Percentiles rank a stretch among this genome's conserved stretches.
These are phyloP conservation scores for Boletus rubroflammeus DNA, from an alignment of 768 basidiomycete genomes.

Conservation along the genomic window DNA sequence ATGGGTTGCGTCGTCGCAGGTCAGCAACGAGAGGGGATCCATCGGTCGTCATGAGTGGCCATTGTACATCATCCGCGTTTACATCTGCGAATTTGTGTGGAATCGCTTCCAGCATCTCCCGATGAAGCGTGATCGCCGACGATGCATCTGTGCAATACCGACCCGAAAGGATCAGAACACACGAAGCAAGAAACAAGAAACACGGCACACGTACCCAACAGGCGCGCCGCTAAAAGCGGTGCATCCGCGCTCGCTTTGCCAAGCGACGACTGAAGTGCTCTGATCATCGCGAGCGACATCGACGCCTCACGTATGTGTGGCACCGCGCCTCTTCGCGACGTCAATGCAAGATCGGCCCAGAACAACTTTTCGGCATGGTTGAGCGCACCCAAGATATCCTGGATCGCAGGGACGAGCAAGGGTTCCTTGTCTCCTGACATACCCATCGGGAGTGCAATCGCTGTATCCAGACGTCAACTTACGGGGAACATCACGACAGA, in stretches of 20 bases:
- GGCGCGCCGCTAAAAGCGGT: constrained; percentile 53
- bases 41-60: constrained; percentile 56
- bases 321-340: constrained; percentile 57
- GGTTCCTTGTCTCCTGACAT: constrained; percentile 47
- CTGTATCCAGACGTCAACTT: constrained; percentile 37
- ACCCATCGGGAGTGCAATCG: constrained; percentile 81
- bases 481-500: background rate
- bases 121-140: constrained; percentile 71
- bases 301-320: constrained; percentile 72
- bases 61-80: constrained; percentile 62
- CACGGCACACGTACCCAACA: constrained; percentile 50
- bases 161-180: background rate
- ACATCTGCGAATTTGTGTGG: constrained; percentile 58
- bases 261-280: constrained; percentile 76
- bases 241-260: constrained; percentile 52
- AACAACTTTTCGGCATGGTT: constrained; percentile 67
- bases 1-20: constrained; percentile 18
- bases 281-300: constrained; percentile 64
- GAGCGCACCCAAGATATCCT: constrained; percentile 59
- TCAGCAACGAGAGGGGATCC: constrained; percentile 37
- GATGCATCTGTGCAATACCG: constrained; percentile 53
- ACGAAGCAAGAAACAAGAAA: background rate
- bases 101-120: constrained; percentile 85
- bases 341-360: constrained; percentile 57
- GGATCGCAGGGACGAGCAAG: constrained; percentile 42